Evolutionary conservation across 1,284 basidiomycete species (phyloP).

Genomic region (Anthracocystis walkeri): DNA sequence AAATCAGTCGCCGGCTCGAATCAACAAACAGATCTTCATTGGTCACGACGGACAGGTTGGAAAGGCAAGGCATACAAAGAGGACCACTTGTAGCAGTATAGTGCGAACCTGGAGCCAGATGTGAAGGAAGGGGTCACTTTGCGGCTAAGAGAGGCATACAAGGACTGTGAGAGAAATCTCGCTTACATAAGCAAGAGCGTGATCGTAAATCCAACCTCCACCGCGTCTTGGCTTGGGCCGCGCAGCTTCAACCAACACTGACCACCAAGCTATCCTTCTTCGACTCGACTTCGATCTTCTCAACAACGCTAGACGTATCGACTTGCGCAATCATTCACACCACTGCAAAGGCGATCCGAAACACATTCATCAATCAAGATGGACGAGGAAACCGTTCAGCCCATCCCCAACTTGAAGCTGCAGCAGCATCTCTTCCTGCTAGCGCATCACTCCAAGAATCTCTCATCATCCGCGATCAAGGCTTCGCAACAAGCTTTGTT

Average conservation of each 20-base stretch:
- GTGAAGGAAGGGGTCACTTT: too few species aligned
- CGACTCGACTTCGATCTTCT: background rate
- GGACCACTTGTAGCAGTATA: too few species aligned
- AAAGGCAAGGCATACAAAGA: too few species aligned
- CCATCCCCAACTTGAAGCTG: conserved; percentile 65
- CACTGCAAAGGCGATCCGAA: background rate
- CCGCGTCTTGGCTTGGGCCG: conserved; percentile 46
- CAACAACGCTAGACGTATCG: background rate
- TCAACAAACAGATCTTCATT: too few species aligned
- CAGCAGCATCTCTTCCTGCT: conserved; percentile 67
- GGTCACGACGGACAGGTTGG: too few species aligned
- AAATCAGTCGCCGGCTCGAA: background rate
- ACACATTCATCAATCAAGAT: conserved; percentile 30
- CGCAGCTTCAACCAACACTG: conserved; percentile 45
- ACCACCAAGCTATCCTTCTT: conserved; percentile 2
- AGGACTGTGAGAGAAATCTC: too few species aligned
- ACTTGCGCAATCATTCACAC: background rate
- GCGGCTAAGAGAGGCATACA: too few species aligned
- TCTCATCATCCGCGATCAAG: conserved; percentile 55
- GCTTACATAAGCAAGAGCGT: conserved; percentile 43
- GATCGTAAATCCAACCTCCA: conserved; percentile 47
- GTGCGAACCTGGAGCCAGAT: too few species aligned
- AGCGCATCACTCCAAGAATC: conserved; percentile 47
- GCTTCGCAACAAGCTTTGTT: conserved; percentile 78
- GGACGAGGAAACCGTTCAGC: conserved; percentile 65